Evolutionary conservation across 441 rosid species (phyloP).

Genomic region (Macaranga tanarius): DNA sequence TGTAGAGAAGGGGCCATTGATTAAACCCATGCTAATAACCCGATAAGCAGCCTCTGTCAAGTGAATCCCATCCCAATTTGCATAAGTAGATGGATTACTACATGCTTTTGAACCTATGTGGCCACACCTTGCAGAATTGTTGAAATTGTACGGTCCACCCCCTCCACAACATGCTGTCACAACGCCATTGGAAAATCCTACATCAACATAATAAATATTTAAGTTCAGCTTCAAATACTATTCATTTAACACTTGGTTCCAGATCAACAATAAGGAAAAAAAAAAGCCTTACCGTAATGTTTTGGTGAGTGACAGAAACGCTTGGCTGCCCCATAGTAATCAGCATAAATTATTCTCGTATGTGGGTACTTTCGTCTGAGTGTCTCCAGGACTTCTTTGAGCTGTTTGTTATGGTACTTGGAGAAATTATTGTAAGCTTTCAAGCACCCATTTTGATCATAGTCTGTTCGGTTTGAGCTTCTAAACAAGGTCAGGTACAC

Average conservation of each 20-base stretch:
- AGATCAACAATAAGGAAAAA: not conserved
- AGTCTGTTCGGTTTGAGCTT: slow-evolving; percentile 34
- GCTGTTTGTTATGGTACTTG: slow-evolving; percentile 47
- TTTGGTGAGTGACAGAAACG: slow-evolving; percentile 47
- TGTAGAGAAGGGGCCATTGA: slow-evolving; percentile 42
- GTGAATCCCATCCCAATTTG: slow-evolving; percentile 78
- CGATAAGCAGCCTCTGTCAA: slow-evolving; percentile 65
- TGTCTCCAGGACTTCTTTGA: slow-evolving; percentile 37
- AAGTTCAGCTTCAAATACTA: no score
- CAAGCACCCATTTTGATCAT: slow-evolving; percentile 53
- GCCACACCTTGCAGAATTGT: slow-evolving; percentile 49
- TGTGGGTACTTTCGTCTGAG: slow-evolving; percentile 52
- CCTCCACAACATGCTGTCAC: slow-evolving; percentile 69
- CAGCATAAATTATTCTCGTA: slow-evolving; percentile 59
- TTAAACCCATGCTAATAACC: slow-evolving; percentile 40
- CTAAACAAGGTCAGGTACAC: slow-evolving; percentile 43
- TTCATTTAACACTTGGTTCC: no score
- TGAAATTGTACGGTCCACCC: slow-evolving; percentile 65
- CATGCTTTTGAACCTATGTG: slow-evolving; percentile 51
- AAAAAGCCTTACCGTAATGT: slow-evolving; percentile 56
- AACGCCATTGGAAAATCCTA: slow-evolving; percentile 47
- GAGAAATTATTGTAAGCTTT: slow-evolving; percentile 46
- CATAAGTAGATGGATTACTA: slow-evolving; percentile 40
- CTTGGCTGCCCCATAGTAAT: slow-evolving; percentile 60
- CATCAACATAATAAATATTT: no score